These are phyloP conservation scores for Spergularia azorica DNA, from an alignment of 179 eudicot genomes.

Conservation along the genomic window DNA sequence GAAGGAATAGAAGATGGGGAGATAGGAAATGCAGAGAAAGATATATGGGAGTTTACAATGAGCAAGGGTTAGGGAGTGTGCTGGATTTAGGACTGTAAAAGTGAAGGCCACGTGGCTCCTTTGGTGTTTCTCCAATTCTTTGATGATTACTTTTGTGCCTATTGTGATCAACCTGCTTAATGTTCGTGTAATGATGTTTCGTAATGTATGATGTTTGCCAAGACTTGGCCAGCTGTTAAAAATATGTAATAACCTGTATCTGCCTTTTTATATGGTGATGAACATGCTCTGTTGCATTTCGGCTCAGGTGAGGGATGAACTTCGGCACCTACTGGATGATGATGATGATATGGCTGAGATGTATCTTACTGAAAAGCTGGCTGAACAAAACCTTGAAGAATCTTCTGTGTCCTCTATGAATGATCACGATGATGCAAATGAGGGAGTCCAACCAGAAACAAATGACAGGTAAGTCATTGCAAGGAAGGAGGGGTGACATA, in stretches of 20 bases:
- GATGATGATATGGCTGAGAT: slow-evolving; percentile 99
- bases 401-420: slow-evolving; percentile 64
- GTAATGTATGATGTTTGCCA: slow-evolving; percentile 2
- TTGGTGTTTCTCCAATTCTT: neutral
- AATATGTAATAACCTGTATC: neutral
- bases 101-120: too few relatives aligned
- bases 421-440: slow-evolving; percentile 57
- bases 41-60: too few relatives aligned
- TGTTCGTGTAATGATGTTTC: slow-evolving; percentile 3
- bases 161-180: neutral
- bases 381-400: slow-evolving; percentile 59
- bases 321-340: slow-evolving; percentile 88
- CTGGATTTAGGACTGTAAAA: too few relatives aligned
- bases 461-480: slow-evolving; percentile 58
- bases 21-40: too few relatives aligned
- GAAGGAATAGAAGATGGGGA: too few relatives aligned
- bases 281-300: slow-evolving; percentile 7
- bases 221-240: neutral
- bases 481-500: too few relatives aligned
- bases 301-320: slow-evolving; percentile 91
- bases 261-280: neutral
- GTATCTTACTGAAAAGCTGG: slow-evolving; percentile 89
- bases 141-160: neutral
- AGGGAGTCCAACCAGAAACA: slow-evolving; percentile 50
- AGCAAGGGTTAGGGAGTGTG: too few relatives aligned